Base-by-base conservation (phyloP, 768 basidiomycete species). In the Epithele typhae region DNA sequence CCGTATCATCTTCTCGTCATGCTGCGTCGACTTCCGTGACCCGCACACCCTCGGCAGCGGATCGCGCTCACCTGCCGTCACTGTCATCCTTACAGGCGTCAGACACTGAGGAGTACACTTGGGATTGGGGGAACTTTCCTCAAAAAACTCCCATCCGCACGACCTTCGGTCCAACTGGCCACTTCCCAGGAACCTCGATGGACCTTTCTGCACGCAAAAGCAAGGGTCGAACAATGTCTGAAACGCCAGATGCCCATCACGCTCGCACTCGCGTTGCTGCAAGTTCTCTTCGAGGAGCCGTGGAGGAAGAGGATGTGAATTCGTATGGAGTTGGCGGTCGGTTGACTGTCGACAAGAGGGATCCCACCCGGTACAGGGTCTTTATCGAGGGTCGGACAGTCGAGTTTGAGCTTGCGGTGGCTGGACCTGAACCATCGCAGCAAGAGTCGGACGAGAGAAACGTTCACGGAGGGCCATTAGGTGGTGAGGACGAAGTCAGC, bases 91-190 rank as follows among this genome's bases (percentile, higher is more conserved):
- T 40, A 1, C 37, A 39, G 24, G 14, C 57, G 0, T 34, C 46
- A 9, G 52, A 55, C 5, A 17, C 74, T 3, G 81, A 81, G 46
- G 85, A 89, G 59, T 92, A 92, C 57, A 87, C 87, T 5, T 94
- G 92, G 92, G 93, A 94, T 56, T 94, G 92, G 92, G 92, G 91
- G 22, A 82, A 77, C 17, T 89, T 94, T 58, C 93, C 91, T 23
- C 85, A 83, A 52, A 84, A 81, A 19, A 87, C 88, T 3, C 85
- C 86, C 1, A 65, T 81, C 55, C 76, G 75, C 43, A 52, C 75
- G 0, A 68, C 75, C 10, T 82, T 84, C 57, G 39, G 46, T 2
- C 49, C 47, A 33, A 14, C 62, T 30, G 64, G 66, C 15, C 55
- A 62, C 15, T 59, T 58, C 22, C 44, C 18, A 23, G 51, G 48